Evolutionary conservation across 345 rosid species (phyloP).

Genomic region (Aquilaria sinensis): DNA sequence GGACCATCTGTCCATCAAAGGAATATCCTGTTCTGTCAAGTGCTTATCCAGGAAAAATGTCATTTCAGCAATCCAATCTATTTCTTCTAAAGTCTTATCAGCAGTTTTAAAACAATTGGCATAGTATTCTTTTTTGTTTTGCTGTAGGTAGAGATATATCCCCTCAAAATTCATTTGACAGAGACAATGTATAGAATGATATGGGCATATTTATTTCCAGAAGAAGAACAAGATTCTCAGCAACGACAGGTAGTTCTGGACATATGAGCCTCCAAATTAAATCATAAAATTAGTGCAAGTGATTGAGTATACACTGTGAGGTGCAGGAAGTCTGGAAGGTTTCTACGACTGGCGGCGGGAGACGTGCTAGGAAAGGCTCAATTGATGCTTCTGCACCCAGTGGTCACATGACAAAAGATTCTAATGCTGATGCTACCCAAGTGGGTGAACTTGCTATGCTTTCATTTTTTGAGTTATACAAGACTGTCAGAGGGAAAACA

Average conservation of each 20-base stretch:
- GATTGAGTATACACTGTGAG: neutral
- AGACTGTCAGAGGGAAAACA: no score
- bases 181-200: conserved; percentile 89
- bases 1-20: no score
- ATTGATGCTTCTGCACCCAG: conserved; percentile 49
- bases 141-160: conserved; percentile 81
- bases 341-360: conserved; percentile 60
- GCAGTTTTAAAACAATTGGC: no score
- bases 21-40: no score
- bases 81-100: neutral
- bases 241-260: conserved; percentile 55
- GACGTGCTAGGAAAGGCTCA: conserved; percentile 70
- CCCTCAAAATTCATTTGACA: conserved; percentile 82
- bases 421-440: conserved; percentile 33
- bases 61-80: no score
- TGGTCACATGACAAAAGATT: conserved; percentile 41
- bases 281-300: neutral
- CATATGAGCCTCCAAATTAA: neutral
- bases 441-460: conserved; percentile 24
- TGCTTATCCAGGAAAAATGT: no score
- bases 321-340: conserved; percentile 90
- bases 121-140: conserved; percentile 1
- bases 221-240: conserved; percentile 93
- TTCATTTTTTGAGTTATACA: neutral
- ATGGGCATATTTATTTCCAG: conserved; percentile 89